Evolutionary conservation across 768 basidiomycete species (phyloP).

Genomic region (Asterophora lycoperdoides): DNA sequence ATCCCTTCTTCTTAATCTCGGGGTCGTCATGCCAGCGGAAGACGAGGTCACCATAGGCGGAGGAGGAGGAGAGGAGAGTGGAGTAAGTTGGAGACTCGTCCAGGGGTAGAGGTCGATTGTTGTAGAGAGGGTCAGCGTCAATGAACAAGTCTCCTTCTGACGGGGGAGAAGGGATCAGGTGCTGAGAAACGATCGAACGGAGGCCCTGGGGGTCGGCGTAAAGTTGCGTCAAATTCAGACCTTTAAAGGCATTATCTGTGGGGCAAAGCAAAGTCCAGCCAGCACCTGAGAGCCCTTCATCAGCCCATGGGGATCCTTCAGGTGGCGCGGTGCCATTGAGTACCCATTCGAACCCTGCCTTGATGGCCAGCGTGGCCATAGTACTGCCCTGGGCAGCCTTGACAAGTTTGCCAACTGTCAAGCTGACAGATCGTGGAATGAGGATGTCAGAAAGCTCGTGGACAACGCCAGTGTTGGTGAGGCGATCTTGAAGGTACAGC

Average conservation of each 20-base stretch:
- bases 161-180: constrained; percentile 56
- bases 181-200: constrained; percentile 65
- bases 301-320: constrained; percentile 62
- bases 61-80: constrained; percentile 66
- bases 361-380: constrained; percentile 79
- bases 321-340: constrained; percentile 81
- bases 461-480: constrained; percentile 87
- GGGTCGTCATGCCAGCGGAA: constrained; percentile 53
- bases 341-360: constrained; percentile 88
- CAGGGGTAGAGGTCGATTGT: constrained; percentile 69
- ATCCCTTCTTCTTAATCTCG: constrained; percentile 44
- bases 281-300: constrained; percentile 38
- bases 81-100: constrained; percentile 69
- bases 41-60: constrained; percentile 77
- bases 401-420: constrained; percentile 87
- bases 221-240: constrained; percentile 73
- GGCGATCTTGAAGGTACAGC: constrained; percentile 55
- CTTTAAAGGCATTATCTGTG: constrained; percentile 87
- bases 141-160: constrained; percentile 18
- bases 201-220: constrained; percentile 53
- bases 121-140: constrained; percentile 41
- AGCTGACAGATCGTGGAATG: constrained; percentile 81
- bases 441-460: constrained; percentile 84
- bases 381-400: constrained; percentile 85
- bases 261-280: constrained; percentile 93